A percentile compares a stretch with the other conserved stretches of the same genome.
These are phyloP conservation scores for Massarina eburnea DNA, from an alignment of 2,329 filamentous ascomycete genomes.

Conservation along the genomic window DNA sequence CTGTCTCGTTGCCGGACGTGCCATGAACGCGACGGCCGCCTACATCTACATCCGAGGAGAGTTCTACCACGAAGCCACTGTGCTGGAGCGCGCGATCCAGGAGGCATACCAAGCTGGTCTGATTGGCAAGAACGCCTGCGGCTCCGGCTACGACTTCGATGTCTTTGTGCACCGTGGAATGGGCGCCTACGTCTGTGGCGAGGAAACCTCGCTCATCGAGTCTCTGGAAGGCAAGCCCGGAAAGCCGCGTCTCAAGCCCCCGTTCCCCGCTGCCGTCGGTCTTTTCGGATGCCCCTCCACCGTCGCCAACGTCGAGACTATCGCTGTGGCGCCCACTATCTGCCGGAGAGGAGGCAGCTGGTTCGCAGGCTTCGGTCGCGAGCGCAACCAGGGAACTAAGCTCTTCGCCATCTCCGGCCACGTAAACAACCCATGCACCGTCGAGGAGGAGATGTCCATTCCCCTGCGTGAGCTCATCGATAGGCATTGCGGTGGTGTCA, in stretches of 20 bases:
- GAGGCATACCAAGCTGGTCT: constrained; percentile 93
- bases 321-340: constrained; percentile 94
- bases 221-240: constrained; percentile 98
- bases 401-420: constrained; percentile 98
- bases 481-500: constrained; percentile 95
- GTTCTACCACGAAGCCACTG: constrained; percentile 92
- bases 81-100: constrained; percentile 93
- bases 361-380: constrained; percentile 92
- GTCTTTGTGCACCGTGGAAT: constrained; percentile 95
- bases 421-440: constrained; percentile 97
- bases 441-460: constrained; percentile 99
- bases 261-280: constrained; percentile 95
- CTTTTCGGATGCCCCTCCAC: constrained; percentile 98
- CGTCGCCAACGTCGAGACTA: constrained; percentile 96
- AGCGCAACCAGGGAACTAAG: constrained; percentile 96
- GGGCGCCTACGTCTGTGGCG: constrained; percentile 96
- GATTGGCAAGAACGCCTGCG: constrained; percentile 98
- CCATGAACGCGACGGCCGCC: constrained; percentile 97
- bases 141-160: constrained; percentile 96
- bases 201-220: constrained; percentile 97
- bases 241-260: constrained; percentile 97
- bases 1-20: constrained; percentile 90
- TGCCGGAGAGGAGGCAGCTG: constrained; percentile 87
- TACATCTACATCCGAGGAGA: constrained; percentile 99
- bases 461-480: constrained; percentile 94